Conservation (phyloP, 305 asterid species). For the Fraxinus baroniana region DNA sequence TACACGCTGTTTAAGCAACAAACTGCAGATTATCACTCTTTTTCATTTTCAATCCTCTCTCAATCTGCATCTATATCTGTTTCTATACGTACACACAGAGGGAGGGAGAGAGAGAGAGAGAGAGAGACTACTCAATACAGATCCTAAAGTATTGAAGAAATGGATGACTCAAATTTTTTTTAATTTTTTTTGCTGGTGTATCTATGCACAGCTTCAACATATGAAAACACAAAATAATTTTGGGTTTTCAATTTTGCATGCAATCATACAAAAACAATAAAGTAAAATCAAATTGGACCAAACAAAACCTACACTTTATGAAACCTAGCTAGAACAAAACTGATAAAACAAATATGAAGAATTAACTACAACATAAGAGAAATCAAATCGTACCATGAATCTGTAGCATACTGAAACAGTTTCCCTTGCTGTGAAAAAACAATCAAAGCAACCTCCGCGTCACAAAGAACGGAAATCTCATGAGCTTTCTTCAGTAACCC, state of each 20-base stretch:
- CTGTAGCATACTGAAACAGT: constrained; percentile 58
- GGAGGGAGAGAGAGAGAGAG: too few relatives aligned
- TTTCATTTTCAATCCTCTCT: too few relatives aligned
- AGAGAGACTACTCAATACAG: too few relatives aligned
- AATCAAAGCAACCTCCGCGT: constrained; percentile 58
- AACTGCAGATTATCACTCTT: too few relatives aligned
- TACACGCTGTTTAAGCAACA: too few relatives aligned
- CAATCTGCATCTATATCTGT: too few relatives aligned
- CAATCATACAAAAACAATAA: not conserved
- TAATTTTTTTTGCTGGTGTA: not conserved
- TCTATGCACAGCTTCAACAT: not conserved
- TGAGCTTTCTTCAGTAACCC: constrained; percentile 66
- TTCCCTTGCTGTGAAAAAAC: constrained; percentile 65
- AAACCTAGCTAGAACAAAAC: not conserved
- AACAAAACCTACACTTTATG: too few relatives aligned
- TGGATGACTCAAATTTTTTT: too few relatives aligned
- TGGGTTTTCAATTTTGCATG: not conserved
- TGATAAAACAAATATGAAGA: not conserved
- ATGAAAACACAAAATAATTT: not conserved
- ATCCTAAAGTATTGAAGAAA: too few relatives aligned
- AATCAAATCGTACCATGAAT: constrained; percentile 44
- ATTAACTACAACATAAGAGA: not conserved
- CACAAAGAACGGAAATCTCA: constrained; percentile 28
- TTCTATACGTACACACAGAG: too few relatives aligned
- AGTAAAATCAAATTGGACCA: too few relatives aligned